These are phyloP conservation scores for Pontederia paniculata DNA, from an alignment of 176 grass and related monocot genomes.

Conservation along the genomic window DNA sequence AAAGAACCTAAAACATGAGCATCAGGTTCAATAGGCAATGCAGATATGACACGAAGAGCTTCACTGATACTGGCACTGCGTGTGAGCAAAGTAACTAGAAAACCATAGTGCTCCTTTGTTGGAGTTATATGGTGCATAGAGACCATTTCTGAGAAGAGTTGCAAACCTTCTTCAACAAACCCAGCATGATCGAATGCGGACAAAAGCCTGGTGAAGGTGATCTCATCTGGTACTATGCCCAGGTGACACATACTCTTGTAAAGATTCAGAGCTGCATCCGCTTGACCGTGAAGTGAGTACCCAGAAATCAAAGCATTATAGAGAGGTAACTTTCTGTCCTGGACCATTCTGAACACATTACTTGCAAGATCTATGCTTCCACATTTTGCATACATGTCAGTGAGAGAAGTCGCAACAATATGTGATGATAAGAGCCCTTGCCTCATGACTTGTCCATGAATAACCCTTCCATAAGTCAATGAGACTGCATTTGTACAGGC, in stretches of 20 bases:
- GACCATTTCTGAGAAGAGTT: slow-evolving; percentile 1
- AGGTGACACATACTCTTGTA: not conserved
- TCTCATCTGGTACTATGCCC: slow-evolving; percentile 3
- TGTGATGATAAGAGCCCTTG: not conserved
- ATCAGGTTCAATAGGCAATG: not conserved
- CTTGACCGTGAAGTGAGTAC: slow-evolving; percentile 6
- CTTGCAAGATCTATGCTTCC: slow-evolving; percentile 1
- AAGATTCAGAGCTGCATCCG: not conserved
- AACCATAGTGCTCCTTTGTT: slow-evolving; percentile 5
- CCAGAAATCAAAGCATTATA: slow-evolving; percentile 11
- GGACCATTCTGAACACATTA: not conserved
- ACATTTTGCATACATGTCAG: slow-evolving; percentile 15
- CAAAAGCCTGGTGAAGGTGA: slow-evolving; percentile 5
- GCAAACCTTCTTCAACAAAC: not conserved
- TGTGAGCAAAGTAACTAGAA: not conserved
- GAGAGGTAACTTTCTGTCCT: not conserved
- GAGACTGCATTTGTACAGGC: slow-evolving; percentile 4
- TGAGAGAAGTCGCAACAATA: slow-evolving; percentile 11
- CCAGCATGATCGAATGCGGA: slow-evolving; percentile 3
- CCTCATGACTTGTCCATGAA: slow-evolving; percentile 16
- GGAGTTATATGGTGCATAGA: slow-evolving; percentile 1
- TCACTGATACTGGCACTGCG: not conserved
- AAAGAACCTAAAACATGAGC: slow-evolving; percentile 7
- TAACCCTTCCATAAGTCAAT: slow-evolving; percentile 5
- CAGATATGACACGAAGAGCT: not conserved